Conservation (phyloP, 2,329 filamentous ascomycete genomes). For the Eutypella sp. region DNA sequence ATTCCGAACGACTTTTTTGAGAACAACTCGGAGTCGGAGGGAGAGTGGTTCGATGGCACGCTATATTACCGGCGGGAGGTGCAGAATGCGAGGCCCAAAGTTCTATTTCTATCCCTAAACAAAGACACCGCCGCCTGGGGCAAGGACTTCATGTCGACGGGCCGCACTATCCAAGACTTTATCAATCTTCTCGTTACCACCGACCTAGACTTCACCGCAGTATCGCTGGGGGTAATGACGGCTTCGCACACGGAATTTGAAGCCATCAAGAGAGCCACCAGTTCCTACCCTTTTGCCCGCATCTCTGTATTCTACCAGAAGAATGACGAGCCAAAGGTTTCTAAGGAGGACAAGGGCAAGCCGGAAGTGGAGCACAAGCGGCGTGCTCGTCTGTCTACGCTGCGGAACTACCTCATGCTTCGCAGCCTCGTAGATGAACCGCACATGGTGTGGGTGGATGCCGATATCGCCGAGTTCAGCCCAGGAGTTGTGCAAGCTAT, state of each 20-base stretch:
- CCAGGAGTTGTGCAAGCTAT: slow-evolving; percentile 26
- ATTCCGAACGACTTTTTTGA: background rate
- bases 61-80: background rate
- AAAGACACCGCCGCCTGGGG: slow-evolving; percentile 24
- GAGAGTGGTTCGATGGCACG: background rate
- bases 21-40: background rate
- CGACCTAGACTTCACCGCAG: slow-evolving; percentile 18
- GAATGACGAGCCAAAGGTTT: slow-evolving; percentile 10
- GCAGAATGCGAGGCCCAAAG: slow-evolving; percentile 10
- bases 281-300: slow-evolving; percentile 19
- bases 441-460: slow-evolving; percentile 31
- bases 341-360: slow-evolving; percentile 16
- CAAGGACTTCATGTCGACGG: slow-evolving; percentile 20
- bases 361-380: slow-evolving; percentile 19
- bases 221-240: slow-evolving; percentile 23
- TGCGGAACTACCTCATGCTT: slow-evolving; percentile 30
- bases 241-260: slow-evolving; percentile 21
- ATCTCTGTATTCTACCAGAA: slow-evolving; percentile 17
- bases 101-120: slow-evolving; percentile 20
- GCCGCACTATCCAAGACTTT: slow-evolving; percentile 23
- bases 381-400: slow-evolving; percentile 19
- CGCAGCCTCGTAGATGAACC: slow-evolving; percentile 24
- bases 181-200: slow-evolving; percentile 22
- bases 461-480: slow-evolving; percentile 30
- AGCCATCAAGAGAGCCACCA: slow-evolving; percentile 14